These are phyloP conservation scores for Magnusiomyces magnusii DNA, from an alignment of 1,139 yeast genomes.

Conservation along the genomic window DNA sequence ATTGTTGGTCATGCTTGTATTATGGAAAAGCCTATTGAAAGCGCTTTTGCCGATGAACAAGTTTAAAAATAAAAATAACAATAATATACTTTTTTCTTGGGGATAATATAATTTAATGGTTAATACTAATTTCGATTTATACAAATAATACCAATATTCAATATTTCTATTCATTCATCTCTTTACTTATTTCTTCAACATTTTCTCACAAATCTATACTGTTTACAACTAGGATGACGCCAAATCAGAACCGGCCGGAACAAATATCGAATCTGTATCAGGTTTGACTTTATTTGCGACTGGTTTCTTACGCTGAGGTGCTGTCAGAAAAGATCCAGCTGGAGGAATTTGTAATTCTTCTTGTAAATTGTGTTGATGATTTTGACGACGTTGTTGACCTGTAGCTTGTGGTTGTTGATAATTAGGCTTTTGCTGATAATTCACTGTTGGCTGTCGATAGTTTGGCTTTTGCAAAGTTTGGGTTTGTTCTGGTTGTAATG, in stretches of 20 bases:
- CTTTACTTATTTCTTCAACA: too few species aligned
- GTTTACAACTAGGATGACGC: not conserved
- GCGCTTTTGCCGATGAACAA: conserved; percentile 85
- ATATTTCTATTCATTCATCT: too few species aligned
- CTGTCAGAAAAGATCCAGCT: conserved; percentile 1
- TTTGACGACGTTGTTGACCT: not conserved
- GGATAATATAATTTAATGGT: too few species aligned
- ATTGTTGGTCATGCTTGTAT: conserved; percentile 88
- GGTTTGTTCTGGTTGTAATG: not conserved
- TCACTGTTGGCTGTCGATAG: not conserved
- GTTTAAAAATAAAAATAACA: conserved; percentile 33
- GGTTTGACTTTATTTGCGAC: not conserved
- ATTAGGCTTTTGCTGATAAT: not conserved
- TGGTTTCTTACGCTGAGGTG: not conserved
- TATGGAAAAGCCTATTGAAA: conserved; percentile 96
- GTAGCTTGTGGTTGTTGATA: not conserved
- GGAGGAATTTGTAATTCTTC: conserved; percentile 5
- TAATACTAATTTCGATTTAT: too few species aligned
- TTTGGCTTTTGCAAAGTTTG: not conserved
- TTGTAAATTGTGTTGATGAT: not conserved
- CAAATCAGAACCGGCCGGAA: conserved; percentile 3
- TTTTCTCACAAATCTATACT: not conserved
- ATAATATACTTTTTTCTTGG: not conserved
- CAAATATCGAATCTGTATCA: not conserved
- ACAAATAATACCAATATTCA: not conserved